Evolutionary conservation across 177 flowering plant genomes (phyloP).

Genomic region (Vitis hybrid): DNA sequence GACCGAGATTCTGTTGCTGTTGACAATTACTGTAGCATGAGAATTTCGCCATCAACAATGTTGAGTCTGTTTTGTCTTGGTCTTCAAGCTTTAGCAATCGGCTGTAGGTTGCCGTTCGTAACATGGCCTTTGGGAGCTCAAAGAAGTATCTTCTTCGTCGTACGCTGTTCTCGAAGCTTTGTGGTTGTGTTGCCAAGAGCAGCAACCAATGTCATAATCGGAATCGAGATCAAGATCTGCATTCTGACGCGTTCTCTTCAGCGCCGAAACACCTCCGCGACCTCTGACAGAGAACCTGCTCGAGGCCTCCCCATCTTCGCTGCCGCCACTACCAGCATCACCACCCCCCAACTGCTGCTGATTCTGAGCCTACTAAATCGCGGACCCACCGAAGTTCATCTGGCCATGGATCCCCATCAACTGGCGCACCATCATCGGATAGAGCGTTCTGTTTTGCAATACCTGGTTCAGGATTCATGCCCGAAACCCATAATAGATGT

Average conservation of each 20-base stretch:
- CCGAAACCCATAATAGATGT: too few relatives aligned
- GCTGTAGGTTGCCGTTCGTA: conserved; percentile 14
- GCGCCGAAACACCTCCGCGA: conserved; percentile 4
- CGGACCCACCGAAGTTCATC: conserved; percentile 58
- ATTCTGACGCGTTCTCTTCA: conserved; percentile 38
- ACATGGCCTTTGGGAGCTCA: conserved; percentile 9
- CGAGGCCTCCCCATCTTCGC: conserved; percentile 28
- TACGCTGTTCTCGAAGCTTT: neutral
- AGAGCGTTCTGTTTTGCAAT: too few relatives aligned
- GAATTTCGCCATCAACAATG: neutral
- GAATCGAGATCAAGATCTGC: conserved; percentile 29
- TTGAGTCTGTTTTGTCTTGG: conserved; percentile 6
- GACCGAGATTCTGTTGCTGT: too few relatives aligned
- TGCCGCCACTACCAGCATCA: conserved; percentile 10
- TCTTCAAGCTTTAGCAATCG: neutral
- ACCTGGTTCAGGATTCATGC: too few relatives aligned
- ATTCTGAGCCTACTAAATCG: conserved; percentile 26
- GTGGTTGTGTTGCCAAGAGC: conserved; percentile 3
- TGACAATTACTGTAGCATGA: too few relatives aligned
- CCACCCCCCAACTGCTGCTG: conserved; percentile 45
- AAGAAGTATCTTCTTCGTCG: conserved; percentile 8
- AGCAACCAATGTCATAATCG: conserved; percentile 23
- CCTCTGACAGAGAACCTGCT: conserved; percentile 4
- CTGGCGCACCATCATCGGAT: conserved; percentile 29
- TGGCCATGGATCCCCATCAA: conserved; percentile 58